Conservation (phyloP, 192 early-diverging fungal species). For the Cladochytrium replicatum region DNA sequence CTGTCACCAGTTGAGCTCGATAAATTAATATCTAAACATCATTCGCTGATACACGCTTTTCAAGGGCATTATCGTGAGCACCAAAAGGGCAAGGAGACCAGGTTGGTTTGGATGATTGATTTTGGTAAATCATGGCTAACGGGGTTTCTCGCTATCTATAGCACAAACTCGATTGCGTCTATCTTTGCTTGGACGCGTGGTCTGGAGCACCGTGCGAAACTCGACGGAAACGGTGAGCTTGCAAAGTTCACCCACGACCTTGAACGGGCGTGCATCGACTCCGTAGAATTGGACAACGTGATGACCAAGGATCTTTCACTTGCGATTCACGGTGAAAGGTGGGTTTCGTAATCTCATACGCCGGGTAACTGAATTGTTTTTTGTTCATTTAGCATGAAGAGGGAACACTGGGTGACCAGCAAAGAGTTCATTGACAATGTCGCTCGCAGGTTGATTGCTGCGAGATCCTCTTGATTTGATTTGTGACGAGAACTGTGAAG, state of each 20-base stretch:
- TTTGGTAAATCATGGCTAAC: too few species aligned
- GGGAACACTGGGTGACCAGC: constrained; percentile 79
- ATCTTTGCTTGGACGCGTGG: constrained; percentile 91
- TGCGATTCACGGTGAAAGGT: constrained; percentile 78
- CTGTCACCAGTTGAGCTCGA: constrained; percentile 87
- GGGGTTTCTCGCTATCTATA: too few species aligned
- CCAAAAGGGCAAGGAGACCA: constrained; percentile 89
- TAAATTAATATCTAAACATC: too few species aligned
- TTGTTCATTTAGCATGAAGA: constrained; percentile 52
- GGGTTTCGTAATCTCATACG: constrained; percentile 4
- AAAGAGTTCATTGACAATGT: constrained; percentile 81
- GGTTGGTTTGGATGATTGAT: too few species aligned
- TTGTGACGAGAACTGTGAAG: too few species aligned
- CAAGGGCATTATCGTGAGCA: constrained; percentile 85
- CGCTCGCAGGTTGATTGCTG: too few species aligned
- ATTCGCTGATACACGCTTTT: too few species aligned
- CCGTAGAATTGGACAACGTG: constrained; percentile 67
- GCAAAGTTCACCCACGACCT: constrained; percentile 64
- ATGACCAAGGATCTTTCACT: constrained; percentile 99
- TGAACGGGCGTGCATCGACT: constrained; percentile 80
- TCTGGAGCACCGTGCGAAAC: constrained; percentile 85
- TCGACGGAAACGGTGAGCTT: constrained; percentile 74
- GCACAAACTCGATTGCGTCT: constrained; percentile 93
- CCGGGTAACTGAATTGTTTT: too few species aligned
- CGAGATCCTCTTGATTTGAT: too few species aligned